Evolutionary conservation across 2,329 filamentous ascomycete genomes (phyloP).

Genomic region (Cordyceps fumosorosea): DNA sequence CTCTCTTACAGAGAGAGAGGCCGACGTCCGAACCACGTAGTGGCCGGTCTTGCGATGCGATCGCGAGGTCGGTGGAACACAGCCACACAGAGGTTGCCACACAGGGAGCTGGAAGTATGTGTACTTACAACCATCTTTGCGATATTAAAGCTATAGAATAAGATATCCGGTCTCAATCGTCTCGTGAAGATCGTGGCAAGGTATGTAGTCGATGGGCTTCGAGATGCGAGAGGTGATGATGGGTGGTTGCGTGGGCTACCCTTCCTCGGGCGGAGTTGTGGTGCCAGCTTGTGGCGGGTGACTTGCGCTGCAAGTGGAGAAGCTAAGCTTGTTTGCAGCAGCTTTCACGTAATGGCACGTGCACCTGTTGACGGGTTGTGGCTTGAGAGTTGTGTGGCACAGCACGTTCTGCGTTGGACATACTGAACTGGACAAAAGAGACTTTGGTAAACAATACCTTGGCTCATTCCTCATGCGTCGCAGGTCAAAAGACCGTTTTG

Average conservation of each 20-base stretch:
- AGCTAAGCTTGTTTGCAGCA: not conserved
- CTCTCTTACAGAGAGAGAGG: too few relatives aligned
- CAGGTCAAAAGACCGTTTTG: too few relatives aligned
- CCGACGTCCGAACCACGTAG: not conserved
- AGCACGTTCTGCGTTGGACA: not conserved
- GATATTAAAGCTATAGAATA: not conserved
- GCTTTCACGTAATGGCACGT: not conserved
- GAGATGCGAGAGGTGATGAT: constrained; percentile 2
- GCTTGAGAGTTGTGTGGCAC: not conserved
- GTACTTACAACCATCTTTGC: constrained; percentile 9
- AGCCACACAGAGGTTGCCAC: not conserved
- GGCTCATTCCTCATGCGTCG: too few relatives aligned
- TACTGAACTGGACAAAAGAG: too few relatives aligned
- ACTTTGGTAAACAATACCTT: too few relatives aligned
- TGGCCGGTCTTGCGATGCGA: not conserved
- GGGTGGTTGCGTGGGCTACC: constrained; percentile 14
- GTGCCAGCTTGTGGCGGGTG: not conserved
- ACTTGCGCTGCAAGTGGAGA: not conserved
- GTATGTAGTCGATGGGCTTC: not conserved
- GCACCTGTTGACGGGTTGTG: not conserved
- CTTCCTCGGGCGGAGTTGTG: constrained; percentile 1
- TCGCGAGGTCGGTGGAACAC: not conserved
- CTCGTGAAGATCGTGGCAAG: not conserved
- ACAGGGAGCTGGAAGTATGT: not conserved
- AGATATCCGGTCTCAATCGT: not conserved